Evolutionary conservation across 768 basidiomycete genomes (phyloP).

Genomic region (Tulasnella sp.): DNA sequence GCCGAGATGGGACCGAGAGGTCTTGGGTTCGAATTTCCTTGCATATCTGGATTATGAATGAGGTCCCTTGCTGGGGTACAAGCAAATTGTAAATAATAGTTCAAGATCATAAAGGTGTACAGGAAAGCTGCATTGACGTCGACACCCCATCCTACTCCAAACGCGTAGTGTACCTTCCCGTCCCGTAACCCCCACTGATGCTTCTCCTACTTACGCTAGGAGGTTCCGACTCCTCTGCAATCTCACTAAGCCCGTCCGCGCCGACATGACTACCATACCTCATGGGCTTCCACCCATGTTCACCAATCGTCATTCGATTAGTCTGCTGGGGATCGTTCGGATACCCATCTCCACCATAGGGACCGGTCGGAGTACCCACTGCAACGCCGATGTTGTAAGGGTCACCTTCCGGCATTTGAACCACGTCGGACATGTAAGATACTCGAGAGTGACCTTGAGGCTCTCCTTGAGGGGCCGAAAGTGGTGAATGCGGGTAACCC

Average conservation of each 20-base stretch:
- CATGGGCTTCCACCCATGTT: conserved; percentile 5
- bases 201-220: not conserved
- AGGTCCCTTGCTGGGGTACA: no score
- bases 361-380: not conserved
- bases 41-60: no score
- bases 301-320: conserved; percentile 9
- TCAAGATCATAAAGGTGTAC: not conserved
- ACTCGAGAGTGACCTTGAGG: not conserved
- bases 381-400: not conserved
- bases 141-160: not conserved
- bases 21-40: not conserved
- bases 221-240: not conserved
- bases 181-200: not conserved
- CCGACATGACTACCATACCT: not conserved
- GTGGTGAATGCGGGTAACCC: not conserved
- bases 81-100: not conserved
- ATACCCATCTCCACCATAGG: not conserved
- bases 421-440: not conserved
- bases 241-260: not conserved
- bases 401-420: not conserved
- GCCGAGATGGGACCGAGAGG: no score
- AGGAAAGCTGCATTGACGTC: not conserved
- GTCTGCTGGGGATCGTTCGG: not conserved
- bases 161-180: conserved; percentile 1
- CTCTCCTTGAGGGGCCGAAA: not conserved